Evolutionary conservation across 2,329 filamentous ascomycete species (phyloP), one percentile per base, ranked within the genome.

Genomic region (Hypoxylon sp.): DNA sequence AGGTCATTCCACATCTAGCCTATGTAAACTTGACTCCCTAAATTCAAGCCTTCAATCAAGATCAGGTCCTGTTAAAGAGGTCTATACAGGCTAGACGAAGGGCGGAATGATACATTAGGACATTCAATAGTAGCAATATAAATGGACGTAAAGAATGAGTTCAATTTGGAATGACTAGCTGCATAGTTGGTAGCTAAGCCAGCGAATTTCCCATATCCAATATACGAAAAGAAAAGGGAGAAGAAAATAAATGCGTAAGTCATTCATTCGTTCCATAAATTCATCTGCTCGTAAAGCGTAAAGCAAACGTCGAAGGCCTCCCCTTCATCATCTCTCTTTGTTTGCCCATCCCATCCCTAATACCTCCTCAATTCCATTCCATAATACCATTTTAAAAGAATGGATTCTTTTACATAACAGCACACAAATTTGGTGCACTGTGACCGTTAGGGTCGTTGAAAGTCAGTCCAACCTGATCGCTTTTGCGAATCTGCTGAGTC

Each of bases 401-500:
- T 11, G 3, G 11, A 17, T 19, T 11, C 2, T 45, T 14, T 57
- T 60, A 70, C 62, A 70, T 70, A 17, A 70, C 68, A 14, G 68
- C 25, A n/a, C 68, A 70, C 4, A 70, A 17, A 6, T 23, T 52
- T 2, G 51, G 36, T 49, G 4, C 48, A 34, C 2, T 57, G 9
- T 45, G 51, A 34, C 2, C 53, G 9, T 45, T 34, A 3, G 55
- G 51, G 19, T 38, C 36, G 17, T 17, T 51, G 9, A 66, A 46
- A 11, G 34, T 46, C 17, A 68, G 65, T 25, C 63, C 62, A 32
- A 68, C 56, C 3, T 66, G 56, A 17, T 61, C 61, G 28, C 58
- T 28, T 17, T 65, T 67, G 32, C 58, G 63, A 19, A 36, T 60
- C 11, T 69, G 63, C n/a, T 62, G 63, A 55, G 60, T 53, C 55